These are phyloP conservation scores for Gomphus bonarii DNA, from an alignment of 1,284 basidiomycete genomes.

Conservation along the genomic window DNA sequence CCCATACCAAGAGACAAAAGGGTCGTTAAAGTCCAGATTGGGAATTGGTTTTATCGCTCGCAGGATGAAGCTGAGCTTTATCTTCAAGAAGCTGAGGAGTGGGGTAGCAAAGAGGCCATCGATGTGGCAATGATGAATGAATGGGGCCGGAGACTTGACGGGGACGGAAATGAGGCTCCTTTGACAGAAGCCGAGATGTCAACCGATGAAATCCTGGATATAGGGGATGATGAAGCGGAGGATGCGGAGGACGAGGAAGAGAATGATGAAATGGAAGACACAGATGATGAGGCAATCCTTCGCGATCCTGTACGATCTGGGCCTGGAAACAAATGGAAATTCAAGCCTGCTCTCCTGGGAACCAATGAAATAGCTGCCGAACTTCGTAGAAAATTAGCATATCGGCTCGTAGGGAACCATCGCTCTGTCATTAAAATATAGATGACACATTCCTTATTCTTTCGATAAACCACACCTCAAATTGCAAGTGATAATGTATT, in stretches of 20 bases:
- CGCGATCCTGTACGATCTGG: neutral
- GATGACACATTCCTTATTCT: neutral
- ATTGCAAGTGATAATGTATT: neutral
- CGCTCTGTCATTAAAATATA: neutral
- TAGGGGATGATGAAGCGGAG: slow-evolving; percentile 3
- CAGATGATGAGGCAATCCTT: neutral
- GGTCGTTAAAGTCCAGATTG: slow-evolving; percentile 25
- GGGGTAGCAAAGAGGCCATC: slow-evolving; percentile 15
- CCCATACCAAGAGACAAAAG: slow-evolving; percentile 24
- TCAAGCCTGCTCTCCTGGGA: neutral
- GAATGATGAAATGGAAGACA: neutral
- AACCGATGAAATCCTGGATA: neutral
- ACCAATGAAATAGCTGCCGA: neutral
- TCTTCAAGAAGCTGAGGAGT: slow-evolving; percentile 22
- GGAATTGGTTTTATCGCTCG: slow-evolving; percentile 23
- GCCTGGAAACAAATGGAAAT: neutral
- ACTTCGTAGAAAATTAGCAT: slow-evolving; percentile 2
- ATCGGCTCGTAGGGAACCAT: neutral
- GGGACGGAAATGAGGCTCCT: slow-evolving; percentile 9
- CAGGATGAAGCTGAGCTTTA: slow-evolving; percentile 26
- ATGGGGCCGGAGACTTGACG: slow-evolving; percentile 17
- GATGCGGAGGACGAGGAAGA: neutral
- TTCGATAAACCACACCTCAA: neutral
- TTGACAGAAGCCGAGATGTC: neutral
- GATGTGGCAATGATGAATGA: slow-evolving; percentile 23